Conservation (phyloP, 2,329 filamentous ascomycete genomes). For the Colletotrichum coccodes region DNA sequence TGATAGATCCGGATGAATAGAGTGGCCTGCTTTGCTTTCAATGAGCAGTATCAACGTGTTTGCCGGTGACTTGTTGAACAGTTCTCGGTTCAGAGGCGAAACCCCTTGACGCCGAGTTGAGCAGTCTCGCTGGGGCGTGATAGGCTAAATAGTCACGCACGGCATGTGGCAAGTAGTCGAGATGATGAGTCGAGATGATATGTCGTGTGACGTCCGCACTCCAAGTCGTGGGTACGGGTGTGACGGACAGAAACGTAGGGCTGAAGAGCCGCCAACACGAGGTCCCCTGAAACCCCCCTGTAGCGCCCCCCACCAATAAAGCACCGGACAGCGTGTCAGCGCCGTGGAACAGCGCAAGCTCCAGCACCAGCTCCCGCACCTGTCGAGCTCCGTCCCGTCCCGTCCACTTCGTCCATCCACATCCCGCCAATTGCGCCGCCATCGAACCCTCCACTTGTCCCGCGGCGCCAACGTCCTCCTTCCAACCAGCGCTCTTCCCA, state of each 20-base stretch:
- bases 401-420: conserved; percentile 19
- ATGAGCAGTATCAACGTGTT: background rate
- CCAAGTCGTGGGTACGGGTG: background rate
- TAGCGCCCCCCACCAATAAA: conserved; percentile 6
- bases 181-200: background rate
- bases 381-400: conserved; percentile 3
- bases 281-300: conserved; percentile 25
- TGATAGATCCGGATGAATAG: conserved; percentile 40
- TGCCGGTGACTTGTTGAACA: no score
- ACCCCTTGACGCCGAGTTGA: no score
- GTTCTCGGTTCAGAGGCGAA: background rate
- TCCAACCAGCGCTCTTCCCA: background rate
- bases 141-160: background rate
- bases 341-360: conserved; percentile 13
- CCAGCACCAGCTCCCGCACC: conserved; percentile 7
- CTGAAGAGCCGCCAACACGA: conserved; percentile 17
- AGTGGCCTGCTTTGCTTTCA: background rate
- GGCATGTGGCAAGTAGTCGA: background rate
- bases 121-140: no score
- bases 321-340: conserved; percentile 27
- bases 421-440: conserved; percentile 22
- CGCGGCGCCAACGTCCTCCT: background rate
- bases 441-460: conserved; percentile 14
- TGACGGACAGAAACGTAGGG: conserved; percentile 16
- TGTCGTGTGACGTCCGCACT: background rate